Evolutionary conservation across 768 basidiomycete genomes (phyloP), one percentile per base, ranked within the genome.

Genomic region (Sistotremastrum niveocremeum): DNA sequence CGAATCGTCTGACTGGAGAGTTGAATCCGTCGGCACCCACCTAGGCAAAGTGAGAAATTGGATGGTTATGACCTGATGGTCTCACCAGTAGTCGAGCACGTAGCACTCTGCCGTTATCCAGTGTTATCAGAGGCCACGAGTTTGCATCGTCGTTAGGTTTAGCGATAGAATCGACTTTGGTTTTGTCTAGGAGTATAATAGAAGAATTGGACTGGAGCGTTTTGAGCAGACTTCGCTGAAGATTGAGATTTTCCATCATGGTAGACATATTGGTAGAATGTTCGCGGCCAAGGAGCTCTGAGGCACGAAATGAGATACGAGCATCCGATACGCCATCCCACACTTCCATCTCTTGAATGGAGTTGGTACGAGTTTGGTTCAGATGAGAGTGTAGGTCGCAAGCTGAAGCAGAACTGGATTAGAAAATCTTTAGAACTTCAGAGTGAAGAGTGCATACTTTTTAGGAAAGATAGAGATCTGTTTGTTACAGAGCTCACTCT

Each of bases 1-100:
- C 84, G 57, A 81, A 97, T 29, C 79, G 60, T 40, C 91, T 78
- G 28, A 98, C 95, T 7, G 93, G 91, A 1, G 93, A 97, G 56
- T 90, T 93, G 60, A 79, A 81, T 3, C 95, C 95, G 56, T 98
- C 95, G 4, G 95, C 94, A 11, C 95, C 94, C 34, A 98, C 77
- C 86, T 89, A 53, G 35, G 42, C 34, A 42, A 41, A 12, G 31
- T 31, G 20, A 42, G 28, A 8, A 44, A 40, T 51, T 38, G 11
- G 6, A 35, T 20, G 20, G 20, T 20, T 6, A 39, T 31, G 35
- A 33, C 37, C 30, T 39, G 20, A 8, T 28, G 30, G 44, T 65
- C 72, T 64, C 54, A 90, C 87, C 47, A 95, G 66, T 34, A 95
- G 66, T 52, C 87, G 69, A 12, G 88, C 74, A 48, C 82, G 69